Evolutionary conservation across 2,329 filamentous ascomycete species (phyloP).

Genomic region (Alternaria sp.): DNA sequence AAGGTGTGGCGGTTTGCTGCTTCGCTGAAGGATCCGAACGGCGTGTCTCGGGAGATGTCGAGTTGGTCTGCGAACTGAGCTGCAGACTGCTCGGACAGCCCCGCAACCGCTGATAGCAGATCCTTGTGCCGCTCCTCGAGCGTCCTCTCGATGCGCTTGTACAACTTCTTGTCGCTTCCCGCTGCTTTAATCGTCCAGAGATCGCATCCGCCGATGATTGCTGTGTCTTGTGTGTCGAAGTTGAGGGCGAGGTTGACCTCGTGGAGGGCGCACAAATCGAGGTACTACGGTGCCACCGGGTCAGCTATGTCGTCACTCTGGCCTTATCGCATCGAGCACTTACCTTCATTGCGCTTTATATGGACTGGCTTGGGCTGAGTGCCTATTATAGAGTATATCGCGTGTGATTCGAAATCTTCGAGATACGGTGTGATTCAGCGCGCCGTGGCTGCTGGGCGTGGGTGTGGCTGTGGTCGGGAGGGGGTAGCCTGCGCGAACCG

Average conservation of each 20-base stretch:
- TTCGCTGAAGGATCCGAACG: constrained; percentile 89
- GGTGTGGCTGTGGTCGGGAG: constrained; percentile 38
- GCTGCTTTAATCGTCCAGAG: constrained; percentile 97
- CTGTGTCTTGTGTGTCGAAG: constrained; percentile 91
- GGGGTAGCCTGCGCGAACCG: constrained; percentile 44
- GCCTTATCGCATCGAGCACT: constrained; percentile 26
- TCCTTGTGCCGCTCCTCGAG: constrained; percentile 92
- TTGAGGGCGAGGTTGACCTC: constrained; percentile 91
- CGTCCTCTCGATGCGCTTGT: constrained; percentile 91
- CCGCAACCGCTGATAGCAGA: constrained; percentile 82
- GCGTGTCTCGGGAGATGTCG: constrained; percentile 83
- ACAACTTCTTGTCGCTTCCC: constrained; percentile 93
- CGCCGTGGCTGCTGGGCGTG: constrained; percentile 28
- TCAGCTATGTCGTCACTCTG: constrained; percentile 39
- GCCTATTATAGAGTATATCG: not conserved
- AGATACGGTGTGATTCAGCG: constrained; percentile 20
- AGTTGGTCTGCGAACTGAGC: constrained; percentile 69
- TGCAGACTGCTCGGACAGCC: constrained; percentile 82
- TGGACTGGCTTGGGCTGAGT: not conserved
- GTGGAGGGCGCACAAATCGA: constrained; percentile 90
- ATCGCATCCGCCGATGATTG: constrained; percentile 92
- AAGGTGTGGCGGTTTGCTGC: constrained; percentile 89
- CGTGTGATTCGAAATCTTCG: constrained; percentile 5
- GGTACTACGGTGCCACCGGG: constrained; percentile 67
- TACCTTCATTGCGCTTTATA: constrained; percentile 48